phyloP scores from a whole-genome alignment of 2,329 filamentous ascomycete species.

The Raffaelea ambrosiae region DNA sequence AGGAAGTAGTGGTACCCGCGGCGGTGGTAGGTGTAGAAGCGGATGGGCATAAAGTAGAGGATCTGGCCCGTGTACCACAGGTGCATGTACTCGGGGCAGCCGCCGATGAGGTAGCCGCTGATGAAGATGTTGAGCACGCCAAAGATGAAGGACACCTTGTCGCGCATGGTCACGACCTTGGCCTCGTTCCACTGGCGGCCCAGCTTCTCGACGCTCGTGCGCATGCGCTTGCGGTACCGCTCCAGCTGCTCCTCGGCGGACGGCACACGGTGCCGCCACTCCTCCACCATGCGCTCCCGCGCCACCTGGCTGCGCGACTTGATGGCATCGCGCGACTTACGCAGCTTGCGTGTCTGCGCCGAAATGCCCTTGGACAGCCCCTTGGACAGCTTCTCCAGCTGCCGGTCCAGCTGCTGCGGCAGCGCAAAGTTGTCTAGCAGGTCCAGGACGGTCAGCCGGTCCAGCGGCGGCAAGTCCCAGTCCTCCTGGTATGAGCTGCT shows the following conservation, averaged over 20 bases:
- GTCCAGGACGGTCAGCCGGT: slow-evolving; percentile 85
- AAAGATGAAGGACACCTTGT: slow-evolving; percentile 94
- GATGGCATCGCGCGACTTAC: slow-evolving; percentile 70
- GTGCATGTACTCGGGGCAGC: slow-evolving; percentile 77
- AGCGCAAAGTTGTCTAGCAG: slow-evolving; percentile 89
- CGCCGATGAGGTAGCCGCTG: slow-evolving; percentile 88
- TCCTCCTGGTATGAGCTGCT: slow-evolving; percentile 82
- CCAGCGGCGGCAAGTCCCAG: slow-evolving; percentile 83
- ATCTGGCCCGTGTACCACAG: slow-evolving; percentile 86
- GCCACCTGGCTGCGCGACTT: slow-evolving; percentile 68
- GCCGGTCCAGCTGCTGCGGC: slow-evolving; percentile 79
- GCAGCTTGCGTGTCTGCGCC: slow-evolving; percentile 76
- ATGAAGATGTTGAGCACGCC: slow-evolving; percentile 97
- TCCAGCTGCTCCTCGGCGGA: slow-evolving; percentile 88
- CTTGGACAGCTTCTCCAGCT: no score
- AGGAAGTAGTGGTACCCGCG: slow-evolving; percentile 96
- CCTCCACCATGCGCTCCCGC: slow-evolving; percentile 83
- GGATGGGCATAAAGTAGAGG: slow-evolving; percentile 93
- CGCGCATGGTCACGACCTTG: slow-evolving; percentile 76
- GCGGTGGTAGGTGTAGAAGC: slow-evolving; percentile 82
- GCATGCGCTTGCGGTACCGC: slow-evolving; percentile 83
- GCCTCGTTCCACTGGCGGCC: slow-evolving; percentile 82
- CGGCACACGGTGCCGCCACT: slow-evolving; percentile 81
- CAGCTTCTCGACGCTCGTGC: slow-evolving; percentile 77
- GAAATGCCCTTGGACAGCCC: slow-evolving; percentile 69